A percentile compares a stretch with the other conserved stretches of the same genome.
Evolutionary conservation across 2,329 filamentous ascomycete genomes (phyloP).

Genomic region (Ophiostoma triangulosporum): DNA sequence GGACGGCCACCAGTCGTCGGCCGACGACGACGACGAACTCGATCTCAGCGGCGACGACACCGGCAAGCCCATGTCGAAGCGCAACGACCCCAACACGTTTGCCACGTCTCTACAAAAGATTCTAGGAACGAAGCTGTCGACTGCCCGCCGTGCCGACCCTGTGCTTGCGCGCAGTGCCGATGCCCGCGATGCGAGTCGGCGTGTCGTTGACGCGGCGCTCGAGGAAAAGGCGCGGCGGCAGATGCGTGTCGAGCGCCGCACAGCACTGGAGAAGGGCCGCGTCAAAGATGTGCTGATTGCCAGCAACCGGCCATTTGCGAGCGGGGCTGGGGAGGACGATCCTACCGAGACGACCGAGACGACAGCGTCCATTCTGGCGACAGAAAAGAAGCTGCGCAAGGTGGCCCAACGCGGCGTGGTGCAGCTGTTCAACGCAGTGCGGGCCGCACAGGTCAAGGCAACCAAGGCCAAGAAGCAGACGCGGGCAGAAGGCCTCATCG

Average conservation of each 20-base stretch:
- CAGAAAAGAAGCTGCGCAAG: constrained; percentile 71
- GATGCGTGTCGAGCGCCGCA: constrained; percentile 65
- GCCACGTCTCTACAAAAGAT: constrained; percentile 90
- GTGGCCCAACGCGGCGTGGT: constrained; percentile 88
- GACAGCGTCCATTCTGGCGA: constrained; percentile 45
- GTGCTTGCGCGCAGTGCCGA: constrained; percentile 74
- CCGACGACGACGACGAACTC: constrained; percentile 24
- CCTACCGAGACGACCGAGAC: constrained; percentile 31
- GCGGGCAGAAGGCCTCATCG: constrained; percentile 60
- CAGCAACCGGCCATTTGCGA: constrained; percentile 15
- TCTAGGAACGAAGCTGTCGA: constrained; percentile 74
- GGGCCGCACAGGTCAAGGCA: constrained; percentile 82
- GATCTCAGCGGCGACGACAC: neutral
- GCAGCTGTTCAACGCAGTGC: constrained; percentile 89
- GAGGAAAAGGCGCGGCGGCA: constrained; percentile 71
- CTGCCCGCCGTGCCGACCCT: constrained; percentile 70
- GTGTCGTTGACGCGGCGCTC: constrained; percentile 61
- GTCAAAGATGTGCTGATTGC: constrained; percentile 71
- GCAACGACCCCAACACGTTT: constrained; percentile 84
- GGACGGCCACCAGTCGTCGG: constrained; percentile 18
- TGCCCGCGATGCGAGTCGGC: constrained; percentile 58
- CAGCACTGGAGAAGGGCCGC: constrained; percentile 71
- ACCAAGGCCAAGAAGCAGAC: constrained; percentile 60
- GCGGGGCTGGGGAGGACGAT: neutral
- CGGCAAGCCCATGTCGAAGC: constrained; percentile 46